phyloP scores from a whole-genome alignment of 2,329 filamentous ascomycete species.

The Fusarium decemcellulare region DNA sequence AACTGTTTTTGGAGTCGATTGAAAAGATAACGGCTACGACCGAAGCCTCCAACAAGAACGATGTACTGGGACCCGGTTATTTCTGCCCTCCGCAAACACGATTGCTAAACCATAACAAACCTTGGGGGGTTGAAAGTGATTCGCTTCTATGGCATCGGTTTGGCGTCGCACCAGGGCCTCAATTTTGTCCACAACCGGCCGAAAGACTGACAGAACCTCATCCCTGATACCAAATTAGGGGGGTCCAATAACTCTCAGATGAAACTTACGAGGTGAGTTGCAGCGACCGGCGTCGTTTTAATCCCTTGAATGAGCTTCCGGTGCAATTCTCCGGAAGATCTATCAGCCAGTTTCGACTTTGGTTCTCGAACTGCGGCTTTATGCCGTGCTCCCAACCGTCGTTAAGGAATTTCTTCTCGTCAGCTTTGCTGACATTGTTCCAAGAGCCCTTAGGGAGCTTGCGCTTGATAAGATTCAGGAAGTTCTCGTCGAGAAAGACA shows the following conservation, averaged over 20 bases:
- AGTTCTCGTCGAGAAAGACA: conserved; percentile 57
- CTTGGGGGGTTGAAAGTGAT: no score
- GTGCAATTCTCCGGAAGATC: conserved; percentile 29
- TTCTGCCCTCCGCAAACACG: no score
- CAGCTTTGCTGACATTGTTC: background rate
- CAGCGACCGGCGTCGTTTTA: conserved; percentile 14
- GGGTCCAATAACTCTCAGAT: no score
- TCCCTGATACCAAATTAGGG: no score
- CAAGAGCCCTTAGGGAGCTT: conserved; percentile 33
- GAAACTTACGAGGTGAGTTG: no score
- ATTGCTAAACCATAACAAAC: no score
- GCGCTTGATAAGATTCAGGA: conserved; percentile 46
- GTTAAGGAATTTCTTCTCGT: conserved; percentile 40
- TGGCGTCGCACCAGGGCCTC: conserved; percentile 45
- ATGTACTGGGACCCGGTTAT: no score
- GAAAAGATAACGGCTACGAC: conserved; percentile 49
- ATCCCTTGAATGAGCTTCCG: accelerated
- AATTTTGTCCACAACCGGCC: conserved; percentile 39
- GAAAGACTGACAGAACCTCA: conserved; percentile 45
- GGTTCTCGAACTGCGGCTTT: conserved; percentile 44
- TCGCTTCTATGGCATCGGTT: conserved; percentile 30
- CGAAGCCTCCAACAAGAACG: conserved; percentile 57
- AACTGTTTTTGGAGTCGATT: conserved; percentile 23
- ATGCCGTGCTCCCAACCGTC: conserved; percentile 49
- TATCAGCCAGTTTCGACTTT: conserved; percentile 27